These are phyloP conservation scores for Decorospora gaudefroyi DNA, from an alignment of 2,329 filamentous ascomycete species.

Conservation along the genomic window DNA sequence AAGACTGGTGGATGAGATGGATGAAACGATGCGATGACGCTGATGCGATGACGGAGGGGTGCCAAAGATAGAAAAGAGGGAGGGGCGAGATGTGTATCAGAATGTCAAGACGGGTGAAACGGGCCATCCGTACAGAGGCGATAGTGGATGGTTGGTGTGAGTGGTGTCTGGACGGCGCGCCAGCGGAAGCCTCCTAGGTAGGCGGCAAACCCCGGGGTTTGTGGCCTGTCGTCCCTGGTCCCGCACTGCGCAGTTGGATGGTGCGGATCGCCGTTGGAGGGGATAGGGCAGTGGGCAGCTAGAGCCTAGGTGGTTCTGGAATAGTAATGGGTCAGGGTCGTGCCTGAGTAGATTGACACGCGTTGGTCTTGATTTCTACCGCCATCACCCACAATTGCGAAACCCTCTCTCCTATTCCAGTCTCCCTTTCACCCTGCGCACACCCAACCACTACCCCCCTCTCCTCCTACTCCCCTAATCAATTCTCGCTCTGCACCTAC, in stretches of 20 bases:
- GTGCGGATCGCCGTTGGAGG: constrained; percentile 10
- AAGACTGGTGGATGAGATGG: neutral
- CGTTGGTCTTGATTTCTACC: constrained; percentile 8
- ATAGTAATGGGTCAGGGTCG: constrained; percentile 17
- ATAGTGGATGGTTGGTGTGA: constrained; percentile 8
- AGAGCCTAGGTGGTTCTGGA: constrained; percentile 10
- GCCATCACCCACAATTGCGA: constrained; percentile 11
- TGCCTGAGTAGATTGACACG: constrained; percentile 14
- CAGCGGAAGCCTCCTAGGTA: constrained; percentile 5
- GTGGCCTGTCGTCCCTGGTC: constrained; percentile 5
- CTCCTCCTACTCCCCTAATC: neutral
- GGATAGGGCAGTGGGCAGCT: no score
- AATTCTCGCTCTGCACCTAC: neutral
- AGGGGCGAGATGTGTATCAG: constrained; percentile 10
- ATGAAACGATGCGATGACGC: neutral
- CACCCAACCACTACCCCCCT: neutral
- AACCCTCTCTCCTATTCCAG: neutral
- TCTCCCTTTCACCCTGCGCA: neutral
- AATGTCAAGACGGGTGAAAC: constrained; percentile 22
- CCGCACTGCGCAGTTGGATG: constrained; percentile 3
- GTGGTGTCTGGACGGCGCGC: constrained; percentile 5
- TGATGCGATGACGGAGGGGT: neutral
- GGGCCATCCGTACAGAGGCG: constrained; percentile 2
- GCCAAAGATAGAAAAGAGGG: constrained; percentile 21
- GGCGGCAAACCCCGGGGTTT: constrained; percentile 9